These are phyloP conservation scores for Candida namnaoensis DNA, from an alignment of 805 yeast genomes.

Conservation along the genomic window DNA sequence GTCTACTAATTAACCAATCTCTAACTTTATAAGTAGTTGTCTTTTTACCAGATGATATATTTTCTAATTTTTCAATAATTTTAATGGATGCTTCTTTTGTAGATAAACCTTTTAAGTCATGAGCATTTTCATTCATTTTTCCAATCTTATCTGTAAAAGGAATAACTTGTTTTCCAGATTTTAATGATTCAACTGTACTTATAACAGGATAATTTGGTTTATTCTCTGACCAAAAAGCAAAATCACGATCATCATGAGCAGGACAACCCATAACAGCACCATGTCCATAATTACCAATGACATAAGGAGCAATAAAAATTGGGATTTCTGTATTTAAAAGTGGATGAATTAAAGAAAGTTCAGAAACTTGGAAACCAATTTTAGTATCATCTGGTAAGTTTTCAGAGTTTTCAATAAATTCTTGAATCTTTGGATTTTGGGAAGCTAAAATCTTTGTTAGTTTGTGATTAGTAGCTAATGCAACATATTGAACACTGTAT, in stretches of 20 bases:
- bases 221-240: conserved; percentile 67
- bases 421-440: conserved; percentile 29
- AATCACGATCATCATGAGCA: conserved; percentile 83
- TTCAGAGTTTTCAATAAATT: conserved; percentile 34
- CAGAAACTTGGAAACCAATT: conserved; percentile 47
- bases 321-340: conserved; percentile 48
- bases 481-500: conserved; percentile 74
- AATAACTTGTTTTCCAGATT: conserved; percentile 5
- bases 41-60: conserved; percentile 31
- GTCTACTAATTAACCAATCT: conserved; percentile 94
- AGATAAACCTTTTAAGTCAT: conserved; percentile 41
- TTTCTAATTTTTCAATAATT: conserved; percentile 34
- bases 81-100: conserved; percentile 40
- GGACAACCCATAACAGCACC: conserved; percentile 99
- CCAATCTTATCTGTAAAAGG: conserved; percentile 37
- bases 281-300: conserved; percentile 71
- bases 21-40: conserved; percentile 58
- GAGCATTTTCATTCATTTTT: conserved; percentile 35
- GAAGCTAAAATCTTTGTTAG: conserved; percentile 33
- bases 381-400: conserved; percentile 37
- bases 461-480: conserved; percentile 68
- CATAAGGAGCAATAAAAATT: conserved; percentile 86
- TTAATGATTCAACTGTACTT: conserved; percentile 12
- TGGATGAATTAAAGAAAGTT: conserved; percentile 49
- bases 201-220: conserved; percentile 27